A percentile compares a stretch with the other conserved stretches of the same genome.
Evolutionary conservation across 1,284 basidiomycete species (phyloP).

Genomic region (Wolfiporia cocos): DNA sequence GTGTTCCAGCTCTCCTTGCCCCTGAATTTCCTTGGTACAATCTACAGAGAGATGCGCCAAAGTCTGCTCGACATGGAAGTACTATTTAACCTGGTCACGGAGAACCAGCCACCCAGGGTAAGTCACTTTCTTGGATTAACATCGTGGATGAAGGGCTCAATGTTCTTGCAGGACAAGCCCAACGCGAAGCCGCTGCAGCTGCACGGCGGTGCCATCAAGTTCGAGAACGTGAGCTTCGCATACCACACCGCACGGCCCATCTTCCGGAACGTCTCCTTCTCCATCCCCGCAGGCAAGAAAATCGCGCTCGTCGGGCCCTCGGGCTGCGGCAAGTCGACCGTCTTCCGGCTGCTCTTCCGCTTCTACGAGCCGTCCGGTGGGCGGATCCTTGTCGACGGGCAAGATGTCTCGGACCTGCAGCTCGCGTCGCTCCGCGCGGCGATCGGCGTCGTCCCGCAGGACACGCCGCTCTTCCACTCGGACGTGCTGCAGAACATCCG

Average conservation of each 20-base stretch:
- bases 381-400: conserved; percentile 80
- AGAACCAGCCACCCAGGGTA: conserved; percentile 73
- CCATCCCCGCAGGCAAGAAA: conserved; percentile 92
- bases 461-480: conserved; percentile 95
- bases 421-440: conserved; percentile 68
- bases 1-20: conserved; percentile 97
- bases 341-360: conserved; percentile 90
- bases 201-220: conserved; percentile 83
- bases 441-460: conserved; percentile 96
- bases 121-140: conserved; percentile 8
- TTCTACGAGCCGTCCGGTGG: conserved; percentile 89
- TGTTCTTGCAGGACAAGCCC: conserved; percentile 50
- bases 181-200: conserved; percentile 66
- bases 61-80: conserved; percentile 97
- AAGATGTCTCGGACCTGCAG: conserved; percentile 76
- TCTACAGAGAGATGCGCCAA: conserved; percentile 95
- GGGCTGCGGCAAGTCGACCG: conserved; percentile 97
- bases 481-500: conserved; percentile 94
- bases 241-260: conserved; percentile 92
- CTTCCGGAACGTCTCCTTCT: conserved; percentile 86
- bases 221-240: conserved; percentile 89
- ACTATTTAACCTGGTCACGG: conserved; percentile 85
- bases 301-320: conserved; percentile 96
- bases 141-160: background rate
- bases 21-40: conserved; percentile 94